Conservation (phyloP, 805 yeast species). For the Cyberlindnera maclurae region DNA sequence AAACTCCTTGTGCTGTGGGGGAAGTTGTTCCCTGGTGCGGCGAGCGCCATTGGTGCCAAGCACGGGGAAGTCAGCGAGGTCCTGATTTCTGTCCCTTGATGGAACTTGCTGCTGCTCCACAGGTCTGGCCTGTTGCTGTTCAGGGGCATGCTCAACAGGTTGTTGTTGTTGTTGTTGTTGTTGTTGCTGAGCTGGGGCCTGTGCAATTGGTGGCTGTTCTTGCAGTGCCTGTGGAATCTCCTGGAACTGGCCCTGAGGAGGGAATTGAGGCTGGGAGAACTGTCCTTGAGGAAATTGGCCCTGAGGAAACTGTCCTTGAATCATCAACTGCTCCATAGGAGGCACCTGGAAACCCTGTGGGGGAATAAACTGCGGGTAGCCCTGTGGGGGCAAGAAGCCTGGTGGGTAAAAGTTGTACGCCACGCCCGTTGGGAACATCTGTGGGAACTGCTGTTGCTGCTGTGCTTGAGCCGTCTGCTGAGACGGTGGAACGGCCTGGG, state of each 20-base stretch:
- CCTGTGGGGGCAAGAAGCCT: conserved; percentile 23
- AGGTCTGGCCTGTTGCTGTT: conserved; percentile 17
- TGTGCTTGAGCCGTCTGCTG: conserved; percentile 8
- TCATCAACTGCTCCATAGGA: conserved; percentile 25
- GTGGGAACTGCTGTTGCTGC: conserved; percentile 20
- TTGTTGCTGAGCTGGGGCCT: conserved; percentile 10
- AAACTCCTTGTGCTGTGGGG: too few relatives aligned
- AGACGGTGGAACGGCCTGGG: conserved; percentile 6
- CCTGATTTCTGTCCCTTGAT: conserved; percentile 7
- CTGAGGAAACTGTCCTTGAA: conserved; percentile 21
- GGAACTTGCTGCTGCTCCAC: conserved; percentile 21
- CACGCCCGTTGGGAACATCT: conserved; percentile 11
- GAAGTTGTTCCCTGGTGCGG: too few relatives aligned
- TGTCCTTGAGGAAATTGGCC: conserved; percentile 13
- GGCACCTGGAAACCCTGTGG: conserved; percentile 17
- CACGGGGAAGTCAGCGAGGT: conserved; percentile 42
- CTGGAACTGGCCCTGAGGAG: conserved; percentile 5
- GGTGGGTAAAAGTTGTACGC: conserved; percentile 20
- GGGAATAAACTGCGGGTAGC: conserved; percentile 14
- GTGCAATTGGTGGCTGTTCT: conserved; percentile 4
- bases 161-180: conserved; percentile 10
- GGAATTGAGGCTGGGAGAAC: conserved; percentile 8
- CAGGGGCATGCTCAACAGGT: conserved; percentile 10
- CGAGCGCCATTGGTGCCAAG: conserved; percentile 26
- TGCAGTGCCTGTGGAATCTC: conserved; percentile 18